Base-by-base conservation (phyloP, 2,329 filamentous ascomycete species). In the Alternaria rosae region DNA sequence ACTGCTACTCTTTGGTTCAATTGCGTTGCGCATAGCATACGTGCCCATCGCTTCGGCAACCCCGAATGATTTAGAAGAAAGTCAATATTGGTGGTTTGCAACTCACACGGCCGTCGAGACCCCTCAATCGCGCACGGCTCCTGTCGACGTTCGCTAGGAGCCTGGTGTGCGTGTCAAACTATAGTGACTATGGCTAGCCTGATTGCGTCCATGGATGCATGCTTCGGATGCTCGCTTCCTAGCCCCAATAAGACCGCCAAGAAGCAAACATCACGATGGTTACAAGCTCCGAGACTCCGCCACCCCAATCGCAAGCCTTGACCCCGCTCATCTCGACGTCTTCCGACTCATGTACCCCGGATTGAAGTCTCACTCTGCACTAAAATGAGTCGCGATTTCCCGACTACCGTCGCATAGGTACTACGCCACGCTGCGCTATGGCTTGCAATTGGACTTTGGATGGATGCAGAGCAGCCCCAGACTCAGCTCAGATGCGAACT, bases 331-430 rank as follows among this genome's bases (percentile, higher is more conserved):
- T 28, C 25, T 23, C 28, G 30, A 35, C 54, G n/a, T 44, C 28
- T 28, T 28, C 10, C 35, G 54, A 54, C 57, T 50, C 60, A 38
- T 63, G 45, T 51, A 10, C 41, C 43, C 26, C 44, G 57, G 50
- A 48, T 21, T 52, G 25, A 25, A 25, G 25, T 28, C 54, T 56
- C 35, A 13, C 32, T 51, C 32, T 25, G 23, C 13, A 23, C 20
- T 28, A 58, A 44, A 54, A 66, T 57, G 65, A 67, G 21, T 67
- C 62, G 57, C 38, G 11, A 25, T 43, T 13, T 38, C 41, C 28
- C 17, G 17, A 30, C 13, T 50, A 30, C 35, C 21, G 13, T 44
- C 54, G 28, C 30, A 32, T 45, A 54, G 11, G 20, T 45, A 35
- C 42, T 4, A 30, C 59, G 54, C 62, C 55, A 63, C 57, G 15